Base-by-base conservation (phyloP, 2,329 filamentous ascomycete genomes). In the Teratosphaeria destructans region DNA sequence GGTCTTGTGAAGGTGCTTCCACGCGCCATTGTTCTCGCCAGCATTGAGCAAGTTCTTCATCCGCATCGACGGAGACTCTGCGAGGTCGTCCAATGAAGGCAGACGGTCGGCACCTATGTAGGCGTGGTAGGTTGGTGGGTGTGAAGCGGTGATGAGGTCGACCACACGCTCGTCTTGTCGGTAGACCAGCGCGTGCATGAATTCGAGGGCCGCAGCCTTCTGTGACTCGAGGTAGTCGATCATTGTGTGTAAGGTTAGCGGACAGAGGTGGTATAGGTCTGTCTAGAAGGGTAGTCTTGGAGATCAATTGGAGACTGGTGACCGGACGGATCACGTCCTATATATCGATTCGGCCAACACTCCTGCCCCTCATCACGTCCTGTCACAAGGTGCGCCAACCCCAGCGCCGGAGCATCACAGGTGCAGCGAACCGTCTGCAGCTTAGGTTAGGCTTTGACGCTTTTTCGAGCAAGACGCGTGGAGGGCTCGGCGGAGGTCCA, bases 151-250 rank as follows among this genome's bases (percentile, higher is more conserved):
- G 59, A 59, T 60, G 37, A 62, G 61, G 49, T 62, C 61, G 16
- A 32, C 14, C 6, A 60, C 54, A 12, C 61, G 55, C 55, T 62
- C 59, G 23, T 62, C 61, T 59, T 62, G 59, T 7, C 61, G 52
- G 59, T 62, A 62, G 54, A 62, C 61, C 37, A 62, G 61, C 16
- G 61, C 61, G 16, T 55, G 54, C 56, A 62, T 59, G 27, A 62
- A 53, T 37, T 62, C 61, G 23, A 62, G 56, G 35, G 59, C 57
- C 43, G 57, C 53, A 26, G 57, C 57, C 16, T 56, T 55, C 37
- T 59, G 57, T 6, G 57, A 47, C n/a, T 53, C 57, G 11, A 32
- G n/a, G 5, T 58, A 37, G 54, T 56, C 35, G 14, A 56, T 56
- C 7, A 34, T 26, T 7, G 43, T 49, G 43, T 23, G 23, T 10